Evolutionary conservation across 2,329 filamentous ascomycete genomes (phyloP).

Genomic region (Pseudofabraea citricarpa): DNA sequence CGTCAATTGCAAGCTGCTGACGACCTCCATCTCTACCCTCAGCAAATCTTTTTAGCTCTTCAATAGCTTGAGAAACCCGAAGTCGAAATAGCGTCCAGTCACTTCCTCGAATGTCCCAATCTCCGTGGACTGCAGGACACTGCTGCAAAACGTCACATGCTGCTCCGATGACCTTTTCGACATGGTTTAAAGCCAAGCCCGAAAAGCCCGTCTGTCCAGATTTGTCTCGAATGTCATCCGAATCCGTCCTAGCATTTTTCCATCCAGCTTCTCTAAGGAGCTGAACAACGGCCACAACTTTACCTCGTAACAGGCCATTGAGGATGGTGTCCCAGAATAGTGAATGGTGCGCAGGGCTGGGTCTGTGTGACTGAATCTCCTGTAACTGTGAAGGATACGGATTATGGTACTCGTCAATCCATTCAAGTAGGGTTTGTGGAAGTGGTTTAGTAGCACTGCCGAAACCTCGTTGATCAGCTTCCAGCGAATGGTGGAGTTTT

Average conservation of each 20-base stretch:
- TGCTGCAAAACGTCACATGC: conserved; percentile 65
- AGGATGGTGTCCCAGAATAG: conserved; percentile 86
- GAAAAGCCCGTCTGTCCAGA: conserved; percentile 53
- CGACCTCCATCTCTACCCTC: conserved; percentile 60
- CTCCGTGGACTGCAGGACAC: conserved; percentile 63
- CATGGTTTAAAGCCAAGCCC: conserved; percentile 71
- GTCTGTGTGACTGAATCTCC: conserved; percentile 57
- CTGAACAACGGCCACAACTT: conserved; percentile 59
- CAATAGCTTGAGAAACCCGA: conserved; percentile 62
- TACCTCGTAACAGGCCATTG: conserved; percentile 68
- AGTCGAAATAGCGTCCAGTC: conserved; percentile 84
- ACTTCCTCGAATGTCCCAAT: conserved; percentile 79
- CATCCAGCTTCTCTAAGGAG: conserved; percentile 74
- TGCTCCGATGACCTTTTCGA: conserved; percentile 65
- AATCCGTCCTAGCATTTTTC: conserved; percentile 62
- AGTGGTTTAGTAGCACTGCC: conserved; percentile 44
- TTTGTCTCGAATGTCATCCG: conserved; percentile 57
- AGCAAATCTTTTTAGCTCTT: conserved; percentile 71
- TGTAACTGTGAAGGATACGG: conserved; percentile 64
- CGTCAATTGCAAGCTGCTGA: conserved; percentile 31
- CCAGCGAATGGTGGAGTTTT: conserved; percentile 67
- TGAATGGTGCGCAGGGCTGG: conserved; percentile 70
- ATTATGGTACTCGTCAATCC: conserved; percentile 74
- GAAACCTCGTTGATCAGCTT: conserved; percentile 17
- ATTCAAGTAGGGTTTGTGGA: conserved; percentile 75